Percentiles rank a stretch among this genome's conserved stretches.
Evolutionary conservation across 768 basidiomycete genomes (phyloP).

Genomic region (Tylopilus plumbeoviolaceoides): DNA sequence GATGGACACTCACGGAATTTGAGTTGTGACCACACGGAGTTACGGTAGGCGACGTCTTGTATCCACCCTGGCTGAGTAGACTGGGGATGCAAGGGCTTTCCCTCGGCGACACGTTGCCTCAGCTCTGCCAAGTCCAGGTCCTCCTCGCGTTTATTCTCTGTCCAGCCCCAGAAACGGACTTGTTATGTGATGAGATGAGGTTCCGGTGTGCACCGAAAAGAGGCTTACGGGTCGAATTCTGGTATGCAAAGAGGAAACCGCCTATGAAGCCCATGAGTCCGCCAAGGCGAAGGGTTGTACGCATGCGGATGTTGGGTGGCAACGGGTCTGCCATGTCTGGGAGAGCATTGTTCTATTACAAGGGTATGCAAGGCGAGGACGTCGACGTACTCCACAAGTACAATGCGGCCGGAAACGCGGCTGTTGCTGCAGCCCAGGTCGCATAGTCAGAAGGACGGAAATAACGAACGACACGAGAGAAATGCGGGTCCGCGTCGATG

Average conservation of each 20-base stretch:
- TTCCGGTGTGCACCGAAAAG: constrained; percentile 6
- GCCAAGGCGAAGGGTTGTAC: constrained; percentile 47
- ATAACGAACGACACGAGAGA: constrained; percentile 81
- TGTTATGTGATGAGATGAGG: constrained; percentile 13
- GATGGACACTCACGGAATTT: constrained; percentile 69
- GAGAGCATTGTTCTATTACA: constrained; percentile 11
- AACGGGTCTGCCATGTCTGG: constrained; percentile 45
- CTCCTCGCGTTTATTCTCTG: constrained; percentile 82
- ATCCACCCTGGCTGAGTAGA: constrained; percentile 82
- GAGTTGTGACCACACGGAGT: constrained; percentile 90
- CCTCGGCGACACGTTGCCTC: constrained; percentile 64
- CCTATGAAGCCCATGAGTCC: constrained; percentile 82
- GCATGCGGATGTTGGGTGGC: constrained; percentile 34
- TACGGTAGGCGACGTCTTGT: constrained; percentile 80
- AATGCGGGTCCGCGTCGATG: constrained; percentile 93
- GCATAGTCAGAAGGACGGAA: constrained; percentile 87
- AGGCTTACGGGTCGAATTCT: constrained; percentile 75
- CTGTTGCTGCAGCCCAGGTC: constrained; percentile 76
- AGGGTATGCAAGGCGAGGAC: constrained; percentile 2
- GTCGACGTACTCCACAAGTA: constrained; percentile 72
- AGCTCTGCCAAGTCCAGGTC: constrained; percentile 76
- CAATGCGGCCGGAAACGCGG: constrained; percentile 74
- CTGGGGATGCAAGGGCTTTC: constrained; percentile 83
- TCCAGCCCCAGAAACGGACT: constrained; percentile 97
- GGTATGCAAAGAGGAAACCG: constrained; percentile 92